A percentile compares a stretch with the other conserved stretches of the same genome.
phyloP scores from a whole-genome alignment of 495 filamentous ascomycete species.

The Daldinia caldariorum region DNA sequence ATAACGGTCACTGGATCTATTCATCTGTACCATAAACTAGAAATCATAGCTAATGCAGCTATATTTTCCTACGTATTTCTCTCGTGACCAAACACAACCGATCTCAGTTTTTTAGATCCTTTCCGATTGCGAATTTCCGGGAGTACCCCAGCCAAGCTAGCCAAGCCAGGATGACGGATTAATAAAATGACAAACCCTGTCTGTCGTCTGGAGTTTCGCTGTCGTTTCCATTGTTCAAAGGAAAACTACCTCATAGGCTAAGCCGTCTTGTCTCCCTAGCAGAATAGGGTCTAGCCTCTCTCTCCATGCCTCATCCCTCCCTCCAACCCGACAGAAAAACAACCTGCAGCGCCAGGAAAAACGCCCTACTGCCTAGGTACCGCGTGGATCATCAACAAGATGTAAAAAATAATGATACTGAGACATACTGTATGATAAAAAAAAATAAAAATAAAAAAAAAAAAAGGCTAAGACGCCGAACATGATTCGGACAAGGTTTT shows the following conservation, averaged over 20 bases:
- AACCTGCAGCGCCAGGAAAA: constrained; percentile 47
- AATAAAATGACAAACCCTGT: constrained; percentile 42
- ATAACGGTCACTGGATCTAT: background rate
- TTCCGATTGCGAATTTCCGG: constrained; percentile 47
- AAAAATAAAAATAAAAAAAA: background rate
- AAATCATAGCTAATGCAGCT: background rate
- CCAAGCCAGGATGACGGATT: constrained; percentile 45
- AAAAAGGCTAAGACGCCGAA: constrained; percentile 18
- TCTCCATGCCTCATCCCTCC: constrained; percentile 39
- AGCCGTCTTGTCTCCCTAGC: constrained; percentile 40
- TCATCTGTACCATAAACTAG: background rate
- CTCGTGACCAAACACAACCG: constrained; percentile 27
- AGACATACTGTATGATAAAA: constrained; percentile 31
- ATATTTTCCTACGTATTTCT: constrained; percentile 5
- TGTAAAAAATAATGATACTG: constrained; percentile 25
- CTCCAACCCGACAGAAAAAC: constrained; percentile 43
- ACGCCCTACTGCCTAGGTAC: constrained; percentile 40
- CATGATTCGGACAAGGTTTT: constrained; percentile 29
- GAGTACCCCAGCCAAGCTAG: constrained; percentile 43
- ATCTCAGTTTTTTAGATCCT: constrained; percentile 42
- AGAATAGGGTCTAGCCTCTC: constrained; percentile 42
- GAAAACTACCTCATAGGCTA: constrained; percentile 45
- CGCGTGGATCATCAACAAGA: constrained; percentile 41
- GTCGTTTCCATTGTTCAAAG: constrained; percentile 47
- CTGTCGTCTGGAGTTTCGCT: constrained; percentile 48